phyloP scores from a whole-genome alignment of 1,284 basidiomycete species.

The Melampsora larici-populina region DNA sequence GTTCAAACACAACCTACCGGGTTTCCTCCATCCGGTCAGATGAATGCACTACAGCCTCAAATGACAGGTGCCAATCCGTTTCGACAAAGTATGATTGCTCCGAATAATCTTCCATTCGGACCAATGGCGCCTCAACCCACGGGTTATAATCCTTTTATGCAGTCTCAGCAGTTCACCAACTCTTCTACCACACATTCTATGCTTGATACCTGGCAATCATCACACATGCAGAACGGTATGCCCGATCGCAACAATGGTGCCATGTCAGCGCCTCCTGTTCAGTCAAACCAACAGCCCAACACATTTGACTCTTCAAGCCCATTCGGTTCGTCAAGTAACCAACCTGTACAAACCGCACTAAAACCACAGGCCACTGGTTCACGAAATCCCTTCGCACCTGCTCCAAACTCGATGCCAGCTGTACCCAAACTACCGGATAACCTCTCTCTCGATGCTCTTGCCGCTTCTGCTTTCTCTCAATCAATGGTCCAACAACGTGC shows the following conservation, averaged over 20 bases:
- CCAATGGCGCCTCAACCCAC: constrained; percentile 40
- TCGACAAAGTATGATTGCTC: constrained; percentile 51
- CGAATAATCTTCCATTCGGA: constrained; percentile 62
- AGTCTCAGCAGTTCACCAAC: constrained; percentile 51
- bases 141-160: constrained; percentile 36
- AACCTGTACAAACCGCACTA: constrained; percentile 56
- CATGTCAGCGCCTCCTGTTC: constrained; percentile 49
- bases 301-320: constrained; percentile 45
- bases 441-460: constrained; percentile 50
- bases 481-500: constrained; percentile 39
- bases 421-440: constrained; percentile 33
- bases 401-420: constrained; percentile 58
- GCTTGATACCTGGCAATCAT: neutral
- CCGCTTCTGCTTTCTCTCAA: constrained; percentile 43
- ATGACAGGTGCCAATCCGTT: constrained; percentile 66
- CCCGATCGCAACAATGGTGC: constrained; percentile 51
- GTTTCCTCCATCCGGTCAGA: constrained; percentile 58
- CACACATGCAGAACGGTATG: constrained; percentile 43
- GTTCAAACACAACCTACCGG: constrained; percentile 52
- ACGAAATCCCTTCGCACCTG: constrained; percentile 87
- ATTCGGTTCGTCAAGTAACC: constrained; percentile 48
- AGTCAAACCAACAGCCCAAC: constrained; percentile 44
- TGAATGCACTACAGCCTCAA: constrained; percentile 64
- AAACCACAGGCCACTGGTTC: constrained; percentile 87
- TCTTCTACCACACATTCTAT: constrained; percentile 47